Percentiles rank a stretch among this genome's conserved stretches.
phyloP scores from a whole-genome alignment of 371 early-diverging fungal species.

The Rhizopus arrhizus region DNA sequence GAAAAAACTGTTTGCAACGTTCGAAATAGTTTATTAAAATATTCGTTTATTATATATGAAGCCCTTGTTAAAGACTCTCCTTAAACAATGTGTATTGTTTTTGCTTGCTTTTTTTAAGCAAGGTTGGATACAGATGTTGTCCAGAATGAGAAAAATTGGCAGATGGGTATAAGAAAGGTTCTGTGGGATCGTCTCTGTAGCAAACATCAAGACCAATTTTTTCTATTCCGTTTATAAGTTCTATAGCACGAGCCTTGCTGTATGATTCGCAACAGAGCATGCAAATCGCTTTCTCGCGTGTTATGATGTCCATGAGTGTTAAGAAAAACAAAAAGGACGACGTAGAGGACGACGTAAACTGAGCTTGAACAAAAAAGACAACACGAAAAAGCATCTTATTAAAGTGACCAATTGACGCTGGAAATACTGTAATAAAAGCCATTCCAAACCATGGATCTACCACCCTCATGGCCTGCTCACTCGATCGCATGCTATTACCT shows the following conservation, averaged over 20 bases:
- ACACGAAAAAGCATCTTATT: too few relatives aligned
- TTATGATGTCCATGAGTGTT: not conserved
- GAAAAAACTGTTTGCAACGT: slow-evolving; percentile 8
- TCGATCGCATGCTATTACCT: too few relatives aligned
- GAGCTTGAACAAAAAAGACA: too few relatives aligned
- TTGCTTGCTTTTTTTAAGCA: slow-evolving; percentile 12
- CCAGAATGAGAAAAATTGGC: slow-evolving; percentile 19
- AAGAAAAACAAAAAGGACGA: not conserved
- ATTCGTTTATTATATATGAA: slow-evolving; percentile 6
- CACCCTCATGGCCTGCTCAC: too few relatives aligned
- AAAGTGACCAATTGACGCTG: too few relatives aligned
- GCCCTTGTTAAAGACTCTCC: slow-evolving; percentile 8
- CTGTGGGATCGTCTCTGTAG: slow-evolving; percentile 17
- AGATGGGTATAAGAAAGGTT: slow-evolving; percentile 16
- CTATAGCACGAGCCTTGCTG: slow-evolving; percentile 19
- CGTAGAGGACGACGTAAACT: not conserved
- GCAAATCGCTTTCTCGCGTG: slow-evolving; percentile 2
- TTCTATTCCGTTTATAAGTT: slow-evolving; percentile 12
- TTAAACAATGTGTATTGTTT: slow-evolving; percentile 1
- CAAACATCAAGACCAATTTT: slow-evolving; percentile 17
- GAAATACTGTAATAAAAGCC: too few relatives aligned
- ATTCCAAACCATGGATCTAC: too few relatives aligned
- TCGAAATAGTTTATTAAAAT: slow-evolving; percentile 15
- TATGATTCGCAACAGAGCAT: slow-evolving; percentile 19
- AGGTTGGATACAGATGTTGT: slow-evolving; percentile 12